phyloP scores from a whole-genome alignment of 163 green algal species.

The Scenedesmus sp. region DNA sequence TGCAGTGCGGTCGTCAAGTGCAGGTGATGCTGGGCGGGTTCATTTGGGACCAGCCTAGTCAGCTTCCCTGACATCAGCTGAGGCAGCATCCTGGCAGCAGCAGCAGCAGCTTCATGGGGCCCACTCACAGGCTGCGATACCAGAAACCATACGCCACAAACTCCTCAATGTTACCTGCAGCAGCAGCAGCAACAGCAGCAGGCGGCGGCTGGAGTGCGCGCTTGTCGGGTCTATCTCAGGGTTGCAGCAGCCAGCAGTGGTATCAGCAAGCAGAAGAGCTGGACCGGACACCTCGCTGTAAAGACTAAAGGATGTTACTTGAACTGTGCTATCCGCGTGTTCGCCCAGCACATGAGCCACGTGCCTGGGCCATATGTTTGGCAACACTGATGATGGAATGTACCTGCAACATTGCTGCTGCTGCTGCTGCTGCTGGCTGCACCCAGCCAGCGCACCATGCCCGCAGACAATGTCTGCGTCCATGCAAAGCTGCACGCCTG shows the following conservation, averaged over 20 bases:
- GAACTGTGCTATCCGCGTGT: background rate
- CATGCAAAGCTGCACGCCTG: background rate
- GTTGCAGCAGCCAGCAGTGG: background rate
- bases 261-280: background rate
- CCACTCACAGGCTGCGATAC: slow-evolving; percentile 25
- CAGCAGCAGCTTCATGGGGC: too few relatives aligned
- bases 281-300: too few relatives aligned
- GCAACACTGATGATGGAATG: too few relatives aligned
- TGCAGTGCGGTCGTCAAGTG: background rate
- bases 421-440: slow-evolving; percentile 4
- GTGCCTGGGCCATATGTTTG: background rate
- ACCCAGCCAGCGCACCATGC: too few relatives aligned
- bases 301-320: background rate
- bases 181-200: background rate
- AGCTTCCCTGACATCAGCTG: background rate
- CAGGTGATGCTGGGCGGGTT: background rate
- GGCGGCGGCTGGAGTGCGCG: too few relatives aligned
- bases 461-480: background rate
- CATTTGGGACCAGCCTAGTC: background rate
- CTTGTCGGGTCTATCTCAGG: background rate
- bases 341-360: background rate
- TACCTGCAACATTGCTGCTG: background rate
- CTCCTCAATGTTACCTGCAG: slow-evolving; percentile 25
- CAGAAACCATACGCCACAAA: slow-evolving; percentile 41
- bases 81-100: background rate